These are phyloP conservation scores for Pyrus communis DNA, from an alignment of 306 rosid genomes.

Conservation along the genomic window DNA sequence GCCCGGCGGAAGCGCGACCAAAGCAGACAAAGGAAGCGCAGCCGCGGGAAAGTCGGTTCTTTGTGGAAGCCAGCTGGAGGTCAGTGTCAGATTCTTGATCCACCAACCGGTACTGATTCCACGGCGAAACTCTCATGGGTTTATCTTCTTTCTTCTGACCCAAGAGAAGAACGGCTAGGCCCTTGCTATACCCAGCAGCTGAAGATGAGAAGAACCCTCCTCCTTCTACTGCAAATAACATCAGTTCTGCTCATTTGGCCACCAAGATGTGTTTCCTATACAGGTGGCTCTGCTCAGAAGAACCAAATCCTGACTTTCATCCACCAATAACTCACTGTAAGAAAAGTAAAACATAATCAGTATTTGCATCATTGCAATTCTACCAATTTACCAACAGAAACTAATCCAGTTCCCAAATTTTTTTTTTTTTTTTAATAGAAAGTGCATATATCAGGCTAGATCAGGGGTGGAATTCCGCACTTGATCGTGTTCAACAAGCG, in stretches of 20 bases:
- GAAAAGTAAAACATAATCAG: neutral
- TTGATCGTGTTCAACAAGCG: neutral
- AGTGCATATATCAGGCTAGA: neutral
- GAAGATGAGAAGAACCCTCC: slow-evolving; percentile 99
- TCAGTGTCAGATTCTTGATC: slow-evolving; percentile 80
- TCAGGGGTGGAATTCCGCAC: neutral
- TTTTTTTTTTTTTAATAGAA: neutral
- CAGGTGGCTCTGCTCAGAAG: slow-evolving; percentile 33
- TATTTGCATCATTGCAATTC: neutral
- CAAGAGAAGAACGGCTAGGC: slow-evolving; percentile 88
- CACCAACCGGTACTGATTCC: slow-evolving; percentile 98
- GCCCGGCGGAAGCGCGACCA: slow-evolving; percentile 85
- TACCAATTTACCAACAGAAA: neutral
- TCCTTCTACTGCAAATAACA: slow-evolving; percentile 97
- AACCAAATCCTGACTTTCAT: slow-evolving; percentile 37
- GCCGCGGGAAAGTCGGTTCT: slow-evolving; percentile 71
- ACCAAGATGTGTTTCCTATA: slow-evolving; percentile 35
- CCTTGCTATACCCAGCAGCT: slow-evolving; percentile 95
- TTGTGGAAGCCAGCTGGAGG: slow-evolving; percentile 96
- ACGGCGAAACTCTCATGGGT: slow-evolving; percentile 98
- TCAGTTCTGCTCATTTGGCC: slow-evolving; percentile 88
- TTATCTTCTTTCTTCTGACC: slow-evolving; percentile 85
- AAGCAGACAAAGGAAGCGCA: slow-evolving; percentile 95
- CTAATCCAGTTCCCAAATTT: neutral
- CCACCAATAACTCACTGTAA: slow-evolving; percentile 14